Evolutionary conservation across 1,284 basidiomycete genomes (phyloP), one percentile per base, ranked within the genome.

Genomic region (Boletus albobrunnescens): DNA sequence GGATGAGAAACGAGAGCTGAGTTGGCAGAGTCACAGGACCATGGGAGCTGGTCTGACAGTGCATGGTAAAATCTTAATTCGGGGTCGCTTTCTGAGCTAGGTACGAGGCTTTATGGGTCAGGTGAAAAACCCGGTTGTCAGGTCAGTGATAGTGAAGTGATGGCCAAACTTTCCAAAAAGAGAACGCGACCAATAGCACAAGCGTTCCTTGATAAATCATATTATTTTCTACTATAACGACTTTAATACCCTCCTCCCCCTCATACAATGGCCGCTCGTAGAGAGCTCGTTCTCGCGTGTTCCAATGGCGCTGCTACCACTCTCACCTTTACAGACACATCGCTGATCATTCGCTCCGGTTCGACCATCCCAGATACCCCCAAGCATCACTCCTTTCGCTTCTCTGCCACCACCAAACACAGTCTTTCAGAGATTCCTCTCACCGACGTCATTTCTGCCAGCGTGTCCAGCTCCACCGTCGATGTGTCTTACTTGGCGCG

Each of bases 381-480:
- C 0, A 50, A 13, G 23, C 44, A 41, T 27, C 47, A 8, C 6
- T 44, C 57, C 0, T 49, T 61, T 31, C 6, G 50, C 33, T 56
- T 54, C 19, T 20, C 40, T 24, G 39, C 48, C 0, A 20, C 44
- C 8, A n/a, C 26, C n/a, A 49, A 22, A 19, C 13, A 43, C 20
- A 14, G 35, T 23, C 49, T 38, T 32, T 59, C 66, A 4, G 60
- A 69, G 13, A 60, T 75, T 6, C 65, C 73, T 17, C 61, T 77
- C 42, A 68, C 69, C 31, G 71, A 81, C 52, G 72, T 87, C 40
- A 58, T 87, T 16, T 72, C 72, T 53, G 77, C 77, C 2, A 69
- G 64, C 31, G 59, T 74, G 31, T 63, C 72, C 16, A 58, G 61
- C 28, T 61, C 63, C 14, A 47, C 52, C 3, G 54, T 84, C 17